phyloP scores from a whole-genome alignment of 352 stramenopile genomes.

The Pythium vanterpoolii region DNA sequence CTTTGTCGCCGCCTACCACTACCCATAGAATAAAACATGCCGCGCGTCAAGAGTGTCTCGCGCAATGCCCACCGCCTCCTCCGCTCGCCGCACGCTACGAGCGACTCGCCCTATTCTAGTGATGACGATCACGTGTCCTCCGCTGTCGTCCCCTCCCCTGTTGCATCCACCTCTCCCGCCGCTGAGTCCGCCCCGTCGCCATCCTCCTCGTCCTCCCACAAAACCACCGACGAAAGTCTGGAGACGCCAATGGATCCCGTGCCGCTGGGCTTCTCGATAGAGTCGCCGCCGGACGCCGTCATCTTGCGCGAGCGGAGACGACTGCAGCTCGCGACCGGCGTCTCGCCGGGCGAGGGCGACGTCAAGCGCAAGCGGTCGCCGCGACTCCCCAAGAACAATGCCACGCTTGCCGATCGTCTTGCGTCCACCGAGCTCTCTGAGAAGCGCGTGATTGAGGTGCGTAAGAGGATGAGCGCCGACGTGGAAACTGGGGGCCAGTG shows the following conservation, averaged over 20 bases:
- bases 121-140: constrained; percentile 4
- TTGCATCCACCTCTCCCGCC: no score
- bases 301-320: constrained; percentile 16
- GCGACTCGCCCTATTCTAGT: constrained; percentile 7
- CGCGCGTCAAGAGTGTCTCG: constrained; percentile 7
- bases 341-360: constrained; percentile 15
- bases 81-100: constrained; percentile 1
- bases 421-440: constrained; percentile 29
- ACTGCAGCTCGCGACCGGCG: neutral
- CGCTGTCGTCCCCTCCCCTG: neutral
- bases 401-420: constrained; percentile 44
- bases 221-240: neutral
- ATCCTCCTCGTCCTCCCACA: neutral
- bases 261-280: neutral
- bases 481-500: no score
- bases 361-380: constrained; percentile 18
- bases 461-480: no score
- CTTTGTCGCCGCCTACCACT: neutral
- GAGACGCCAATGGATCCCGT: neutral
- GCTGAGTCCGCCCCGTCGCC: neutral
- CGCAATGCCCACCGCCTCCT: constrained; percentile 15
- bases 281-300: constrained; percentile 18
- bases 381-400: constrained; percentile 35
- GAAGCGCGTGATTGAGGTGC: constrained; percentile 34
- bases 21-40: neutral